Evolutionary conservation across 2,329 filamentous ascomycete genomes (phyloP), one percentile per base, ranked within the genome.

Genomic region (Exutisphaerella laricina): DNA sequence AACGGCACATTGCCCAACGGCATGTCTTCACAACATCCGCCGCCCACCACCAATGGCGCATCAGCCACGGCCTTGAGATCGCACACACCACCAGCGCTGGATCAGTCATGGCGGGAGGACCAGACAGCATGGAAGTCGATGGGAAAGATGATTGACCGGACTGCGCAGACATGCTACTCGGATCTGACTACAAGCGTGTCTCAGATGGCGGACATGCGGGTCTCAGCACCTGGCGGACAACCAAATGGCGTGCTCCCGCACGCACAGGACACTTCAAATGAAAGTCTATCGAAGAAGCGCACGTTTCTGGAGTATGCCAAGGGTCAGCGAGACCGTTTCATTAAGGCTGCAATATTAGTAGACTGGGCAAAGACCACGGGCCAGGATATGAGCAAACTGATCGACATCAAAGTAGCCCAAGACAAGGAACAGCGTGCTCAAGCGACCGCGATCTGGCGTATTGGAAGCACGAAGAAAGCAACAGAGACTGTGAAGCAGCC

Each of bases 331-430:
- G 80, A 83, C 21, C 88, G 87, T 68, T 97, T 94, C 73, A 87
- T 94, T 63, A 97, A 98, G 68, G 78, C 89, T 5, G 73, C 96
- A 14, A 88, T 98, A 16, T 82, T 98, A 34, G 81, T 85, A 1
- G 84, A 92, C 66, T 98, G 92, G 92, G 86, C 85, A 61, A 78
- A 85, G 58, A 83, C 85, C 62, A 80, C 84, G 23, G 54, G 45
- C 29, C 75, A 80, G 28, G 80, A 85, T 55, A 85, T 97, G 55
- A 85, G 84, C 68, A 88, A 84, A 64, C 74, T 97, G 48, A 94
- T 97, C 53, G 89, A 97, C 59, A 69, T 98, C 51, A 85, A 85
- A 60, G 74, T 75, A 18, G 88, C 90, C 70, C 73, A 94, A 48
- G 58, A 57, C 17, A 60, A 63, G 17, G 64, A 70, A 45, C 51